These are phyloP conservation scores for Globisporangium okanoganense DNA, from an alignment of 352 stramenopile species.

Conservation along the genomic window DNA sequence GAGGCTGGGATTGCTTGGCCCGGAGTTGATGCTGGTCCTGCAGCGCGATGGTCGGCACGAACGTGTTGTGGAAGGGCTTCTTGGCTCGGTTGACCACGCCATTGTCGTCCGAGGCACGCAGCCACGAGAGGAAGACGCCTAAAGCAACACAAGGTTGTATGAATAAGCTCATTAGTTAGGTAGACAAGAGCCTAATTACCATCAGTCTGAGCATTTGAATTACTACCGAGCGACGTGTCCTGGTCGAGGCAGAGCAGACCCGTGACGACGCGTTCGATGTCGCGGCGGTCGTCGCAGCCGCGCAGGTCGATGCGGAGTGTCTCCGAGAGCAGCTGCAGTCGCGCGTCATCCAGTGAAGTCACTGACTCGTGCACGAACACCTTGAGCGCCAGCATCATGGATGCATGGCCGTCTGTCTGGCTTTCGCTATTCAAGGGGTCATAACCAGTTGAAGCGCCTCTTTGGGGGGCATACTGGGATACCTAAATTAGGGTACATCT, in stretches of 20 bases:
- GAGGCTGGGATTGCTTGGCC: neutral
- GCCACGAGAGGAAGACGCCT: conserved; percentile 64
- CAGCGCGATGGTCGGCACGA: conserved; percentile 45
- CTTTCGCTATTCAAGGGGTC: no score
- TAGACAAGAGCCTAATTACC: no score
- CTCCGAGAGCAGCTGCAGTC: conserved; percentile 45
- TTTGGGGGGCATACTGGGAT: no score
- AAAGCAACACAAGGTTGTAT: no score
- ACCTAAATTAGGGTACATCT: no score
- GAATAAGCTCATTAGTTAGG: no score
- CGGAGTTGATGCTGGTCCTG: conserved; percentile 8
- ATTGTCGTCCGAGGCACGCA: conserved; percentile 32
- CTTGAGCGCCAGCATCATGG: conserved; percentile 72
- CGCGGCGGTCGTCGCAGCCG: conserved; percentile 47
- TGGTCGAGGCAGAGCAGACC: conserved; percentile 68
- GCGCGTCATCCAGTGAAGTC: conserved; percentile 34
- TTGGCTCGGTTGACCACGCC: conserved; percentile 32
- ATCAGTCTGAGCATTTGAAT: no score
- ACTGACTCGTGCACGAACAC: conserved; percentile 62
- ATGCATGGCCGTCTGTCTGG: no score
- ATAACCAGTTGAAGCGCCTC: no score
- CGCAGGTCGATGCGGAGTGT: conserved; percentile 62
- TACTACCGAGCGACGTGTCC: conserved; percentile 69
- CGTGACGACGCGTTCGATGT: conserved; percentile 59
- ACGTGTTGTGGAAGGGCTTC: conserved; percentile 53